phyloP scores from a whole-genome alignment of 805 yeast species.

The Metschnikowia gruessii region DNA sequence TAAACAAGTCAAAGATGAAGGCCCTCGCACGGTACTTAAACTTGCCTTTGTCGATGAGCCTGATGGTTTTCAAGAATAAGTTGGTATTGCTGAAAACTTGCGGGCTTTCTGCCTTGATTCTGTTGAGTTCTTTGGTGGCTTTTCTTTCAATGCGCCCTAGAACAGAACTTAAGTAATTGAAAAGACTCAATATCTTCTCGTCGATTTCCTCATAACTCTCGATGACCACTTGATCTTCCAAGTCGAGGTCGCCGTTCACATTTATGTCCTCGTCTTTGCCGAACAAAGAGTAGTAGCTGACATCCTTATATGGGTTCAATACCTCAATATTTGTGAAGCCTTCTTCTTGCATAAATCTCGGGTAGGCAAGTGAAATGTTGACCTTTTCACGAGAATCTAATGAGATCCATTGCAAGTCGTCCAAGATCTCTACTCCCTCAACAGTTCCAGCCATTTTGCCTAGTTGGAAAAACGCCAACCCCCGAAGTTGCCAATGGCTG shows the following conservation, averaged over 20 bases:
- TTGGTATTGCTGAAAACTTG: slow-evolving; percentile 53
- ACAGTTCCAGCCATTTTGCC: slow-evolving; percentile 70
- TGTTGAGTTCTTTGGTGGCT: slow-evolving; percentile 56
- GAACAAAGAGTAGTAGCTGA: slow-evolving; percentile 14
- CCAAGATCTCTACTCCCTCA: slow-evolving; percentile 82
- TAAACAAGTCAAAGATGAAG: slow-evolving; percentile 58
- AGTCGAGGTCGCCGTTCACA: slow-evolving; percentile 8
- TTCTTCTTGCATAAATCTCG: slow-evolving; percentile 15
- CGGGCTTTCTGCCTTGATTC: slow-evolving; percentile 49
- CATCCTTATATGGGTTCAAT: slow-evolving; percentile 17
- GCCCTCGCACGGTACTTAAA: slow-evolving; percentile 62
- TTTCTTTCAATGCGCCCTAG: slow-evolving; percentile 44
- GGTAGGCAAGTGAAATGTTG: slow-evolving; percentile 16
- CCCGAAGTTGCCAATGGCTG: slow-evolving; percentile 56
- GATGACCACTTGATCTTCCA: slow-evolving; percentile 17
- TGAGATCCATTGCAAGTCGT: slow-evolving; percentile 69
- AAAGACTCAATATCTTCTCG: slow-evolving; percentile 30
- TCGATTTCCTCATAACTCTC: slow-evolving; percentile 19
- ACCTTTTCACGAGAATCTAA: slow-evolving; percentile 1
- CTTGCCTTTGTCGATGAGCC: slow-evolving; percentile 53
- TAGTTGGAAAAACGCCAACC: slow-evolving; percentile 72
- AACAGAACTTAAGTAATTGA: slow-evolving; percentile 51
- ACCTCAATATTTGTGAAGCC: slow-evolving; percentile 16
- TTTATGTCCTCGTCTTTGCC: slow-evolving; percentile 12
- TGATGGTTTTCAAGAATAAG: slow-evolving; percentile 50